These are phyloP conservation scores for Reutealis trisperma DNA, from an alignment of 345 rosid genomes.

Conservation along the genomic window DNA sequence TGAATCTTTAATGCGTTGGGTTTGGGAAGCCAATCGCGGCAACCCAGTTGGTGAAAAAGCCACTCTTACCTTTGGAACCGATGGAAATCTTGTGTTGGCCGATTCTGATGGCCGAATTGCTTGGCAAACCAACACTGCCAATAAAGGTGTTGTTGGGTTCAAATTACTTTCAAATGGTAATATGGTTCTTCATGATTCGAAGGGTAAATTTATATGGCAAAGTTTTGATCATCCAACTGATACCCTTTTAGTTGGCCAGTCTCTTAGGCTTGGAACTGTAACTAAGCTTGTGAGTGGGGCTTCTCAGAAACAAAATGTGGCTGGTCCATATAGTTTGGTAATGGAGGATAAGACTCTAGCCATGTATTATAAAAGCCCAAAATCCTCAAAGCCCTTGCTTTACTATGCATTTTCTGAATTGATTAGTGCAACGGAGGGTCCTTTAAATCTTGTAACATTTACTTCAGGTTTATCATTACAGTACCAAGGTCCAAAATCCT, in stretches of 20 bases:
- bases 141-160: constrained; percentile 29
- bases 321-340: constrained; percentile 58
- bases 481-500: background rate
- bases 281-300: constrained; percentile 55
- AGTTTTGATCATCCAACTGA: constrained; percentile 8
- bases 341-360: constrained; percentile 44
- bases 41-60: constrained; percentile 32
- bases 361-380: constrained; percentile 37
- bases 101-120: constrained; percentile 29
- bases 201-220: constrained; percentile 20
- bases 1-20: constrained; percentile 44
- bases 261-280: constrained; percentile 31
- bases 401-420: constrained; percentile 24
- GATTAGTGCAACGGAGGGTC: background rate
- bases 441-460: constrained; percentile 26
- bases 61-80: constrained; percentile 27
- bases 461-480: constrained; percentile 14
- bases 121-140: constrained; percentile 40
- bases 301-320: constrained; percentile 29
- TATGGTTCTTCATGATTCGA: constrained; percentile 21
- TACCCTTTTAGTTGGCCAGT: constrained; percentile 56
- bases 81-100: constrained; percentile 39
- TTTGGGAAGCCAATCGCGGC: constrained; percentile 41
- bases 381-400: constrained; percentile 26
- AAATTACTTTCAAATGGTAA: constrained; percentile 3